Base-by-base conservation (phyloP, 306 rosid species). In the Pterocarpus santalinus region DNA sequence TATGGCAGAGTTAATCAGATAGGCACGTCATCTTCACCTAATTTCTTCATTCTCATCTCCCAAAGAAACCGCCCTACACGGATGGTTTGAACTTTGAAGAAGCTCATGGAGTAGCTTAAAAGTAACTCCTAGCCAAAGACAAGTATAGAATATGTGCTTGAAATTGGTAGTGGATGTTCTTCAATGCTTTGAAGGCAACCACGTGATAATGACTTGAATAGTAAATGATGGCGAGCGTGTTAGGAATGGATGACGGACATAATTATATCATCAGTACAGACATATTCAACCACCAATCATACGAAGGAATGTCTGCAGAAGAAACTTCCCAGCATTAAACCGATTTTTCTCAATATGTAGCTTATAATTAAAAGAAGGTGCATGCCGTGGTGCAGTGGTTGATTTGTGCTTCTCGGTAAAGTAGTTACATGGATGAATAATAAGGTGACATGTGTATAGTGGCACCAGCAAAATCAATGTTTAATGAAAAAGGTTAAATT, bases 1-100 rank as follows among this genome's bases (percentile, higher is more conserved):
- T 68, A 75, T 80, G 80, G 82, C 81, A 81, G 71, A 46, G 89
- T 80, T 86, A 72, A 74, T 67, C 82, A 70, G 74, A 52, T 65
- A 30, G 80, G 38, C 82, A 35, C 5, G 28, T 17, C 51, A 43
- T 56, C 28, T 61, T 68, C 82, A 86, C 90, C 87, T 68, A 90
- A 84, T 69, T 60, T 71, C 58, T 35, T 60, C 30, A 32, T 47
- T 49, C 77, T 52, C 56, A 80, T 69, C 58, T 36, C 8, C 68
- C 36, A 62, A 49, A 62, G 47, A 51, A 72, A 80, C 62, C 8
- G 22, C 15, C 22, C 55, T 62, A 64, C 14, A 34, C 7, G 68
- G 34, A 13, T 68, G 74, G 49, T 32, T 46, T n/a, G 79, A 72
- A 38, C 35, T 47, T 15, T 34, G 72, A 72, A 80, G 53, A 36